These are phyloP conservation scores for Abelmoschus esculentus DNA, from an alignment of 345 rosid genomes.

Conservation along the genomic window DNA sequence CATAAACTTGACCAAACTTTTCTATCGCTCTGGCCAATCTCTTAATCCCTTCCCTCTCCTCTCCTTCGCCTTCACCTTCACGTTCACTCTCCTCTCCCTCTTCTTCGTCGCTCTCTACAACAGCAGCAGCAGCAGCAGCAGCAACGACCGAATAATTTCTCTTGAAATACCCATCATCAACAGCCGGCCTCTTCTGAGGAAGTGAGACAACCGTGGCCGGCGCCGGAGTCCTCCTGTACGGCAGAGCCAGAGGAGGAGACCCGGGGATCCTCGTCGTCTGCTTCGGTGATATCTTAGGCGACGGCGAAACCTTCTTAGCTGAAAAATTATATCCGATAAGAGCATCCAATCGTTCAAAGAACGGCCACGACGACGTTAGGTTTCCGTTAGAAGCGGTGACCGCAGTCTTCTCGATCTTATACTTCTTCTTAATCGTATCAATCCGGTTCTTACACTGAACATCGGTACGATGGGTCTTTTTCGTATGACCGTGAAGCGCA, in stretches of 20 bases:
- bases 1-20: slow-evolving; percentile 79
- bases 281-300: slow-evolving; percentile 20
- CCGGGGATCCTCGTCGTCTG: slow-evolving; percentile 26
- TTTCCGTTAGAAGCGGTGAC: slow-evolving; percentile 50
- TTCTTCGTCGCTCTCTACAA: slow-evolving; percentile 34
- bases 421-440: slow-evolving; percentile 95
- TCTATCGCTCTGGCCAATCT: slow-evolving; percentile 63
- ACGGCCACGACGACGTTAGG: slow-evolving; percentile 64
- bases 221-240: slow-evolving; percentile 29
- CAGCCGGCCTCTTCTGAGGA: slow-evolving; percentile 58
- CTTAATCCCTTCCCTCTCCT: slow-evolving; percentile 46
- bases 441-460: slow-evolving; percentile 98
- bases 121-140: slow-evolving; percentile 74
- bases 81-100: slow-evolving; percentile 21
- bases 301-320: slow-evolving; percentile 34
- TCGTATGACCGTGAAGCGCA: slow-evolving; percentile 71
- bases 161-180: slow-evolving; percentile 39
- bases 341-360: slow-evolving; percentile 65
- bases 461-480: slow-evolving; percentile 89
- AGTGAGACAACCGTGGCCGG: slow-evolving; percentile 43
- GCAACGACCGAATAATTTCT: slow-evolving; percentile 92
- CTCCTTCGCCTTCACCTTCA: slow-evolving; percentile 28
- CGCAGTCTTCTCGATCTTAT: slow-evolving; percentile 84
- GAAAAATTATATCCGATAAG: slow-evolving; percentile 63
- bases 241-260: slow-evolving; percentile 52